phyloP scores from a whole-genome alignment of 192 early-diverging fungal genomes.

The Piromyces sp. region DNA sequence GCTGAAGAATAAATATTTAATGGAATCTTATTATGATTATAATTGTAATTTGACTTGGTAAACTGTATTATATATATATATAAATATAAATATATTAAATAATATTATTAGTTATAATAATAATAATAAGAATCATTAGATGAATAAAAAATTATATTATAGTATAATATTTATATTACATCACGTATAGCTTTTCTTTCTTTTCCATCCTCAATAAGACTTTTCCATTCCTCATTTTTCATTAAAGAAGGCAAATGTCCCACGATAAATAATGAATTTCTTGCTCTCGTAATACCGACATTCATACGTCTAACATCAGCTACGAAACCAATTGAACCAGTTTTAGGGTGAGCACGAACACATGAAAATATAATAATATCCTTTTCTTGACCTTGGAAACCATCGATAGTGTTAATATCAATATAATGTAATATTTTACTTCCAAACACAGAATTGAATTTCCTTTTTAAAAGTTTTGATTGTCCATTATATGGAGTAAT shows the following conservation, averaged over 20 bases:
- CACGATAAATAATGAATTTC: conserved; percentile 61
- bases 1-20: neutral
- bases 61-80: neutral
- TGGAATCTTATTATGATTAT: neutral
- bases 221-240: conserved; percentile 47
- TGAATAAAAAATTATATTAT: too few relatives aligned
- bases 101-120: neutral
- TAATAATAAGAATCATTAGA: too few relatives aligned
- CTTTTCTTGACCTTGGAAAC: conserved; percentile 95
- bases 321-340: conserved; percentile 58
- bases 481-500: conserved; percentile 92
- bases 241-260: conserved; percentile 48
- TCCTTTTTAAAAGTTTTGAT: conserved; percentile 42
- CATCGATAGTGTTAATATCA: conserved; percentile 87
- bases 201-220: conserved; percentile 51
- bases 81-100: neutral
- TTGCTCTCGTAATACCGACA: conserved; percentile 74
- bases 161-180: too few relatives aligned
- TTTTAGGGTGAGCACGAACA: conserved; percentile 50
- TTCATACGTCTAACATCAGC: conserved; percentile 77
- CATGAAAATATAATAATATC: conserved; percentile 92
- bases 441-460: conserved; percentile 50
- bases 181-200: conserved; percentile 8
- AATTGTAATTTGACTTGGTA: neutral
- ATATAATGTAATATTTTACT: conserved; percentile 40